Evolutionary conservation across 2,329 filamentous ascomycete species (phyloP).

Genomic region (Alternaria sp.): DNA sequence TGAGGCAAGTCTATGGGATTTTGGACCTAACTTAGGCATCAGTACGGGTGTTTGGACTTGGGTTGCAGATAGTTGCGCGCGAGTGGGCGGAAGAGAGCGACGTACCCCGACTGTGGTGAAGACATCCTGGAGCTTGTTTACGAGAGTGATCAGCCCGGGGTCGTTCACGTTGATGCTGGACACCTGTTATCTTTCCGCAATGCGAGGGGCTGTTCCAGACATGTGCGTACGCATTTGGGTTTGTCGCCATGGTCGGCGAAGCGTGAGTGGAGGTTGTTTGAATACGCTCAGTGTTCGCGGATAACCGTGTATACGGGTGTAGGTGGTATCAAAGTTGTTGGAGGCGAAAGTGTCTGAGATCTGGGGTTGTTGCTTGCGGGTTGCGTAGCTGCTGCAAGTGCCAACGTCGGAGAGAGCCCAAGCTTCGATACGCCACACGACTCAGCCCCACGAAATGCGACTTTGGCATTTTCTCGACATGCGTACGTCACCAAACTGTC

Average conservation of each 20-base stretch:
- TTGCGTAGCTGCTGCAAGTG: constrained; percentile 30
- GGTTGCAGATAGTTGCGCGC: constrained; percentile 11
- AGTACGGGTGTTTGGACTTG: constrained; percentile 31
- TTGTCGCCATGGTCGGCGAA: constrained; percentile 51
- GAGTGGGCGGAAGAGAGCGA: constrained; percentile 29
- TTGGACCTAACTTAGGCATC: constrained; percentile 72
- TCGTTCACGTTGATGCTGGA: constrained; percentile 76
- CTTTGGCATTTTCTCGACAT: neutral
- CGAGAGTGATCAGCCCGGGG: constrained; percentile 76
- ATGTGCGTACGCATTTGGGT: constrained; percentile 52
- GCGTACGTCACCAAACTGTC: constrained; percentile 14
- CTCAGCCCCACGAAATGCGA: constrained; percentile 15
- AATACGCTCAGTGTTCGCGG: constrained; percentile 6
- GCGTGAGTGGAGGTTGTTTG: constrained; percentile 9
- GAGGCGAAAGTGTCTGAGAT: constrained; percentile 31
- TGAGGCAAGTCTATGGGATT: constrained; percentile 99
- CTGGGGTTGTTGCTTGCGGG: constrained; percentile 27
- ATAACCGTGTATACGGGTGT: constrained; percentile 13
- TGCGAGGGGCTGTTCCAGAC: constrained; percentile 24
- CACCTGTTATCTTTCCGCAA: constrained; percentile 36
- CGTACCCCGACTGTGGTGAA: constrained; percentile 92
- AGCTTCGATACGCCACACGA: constrained; percentile 22
- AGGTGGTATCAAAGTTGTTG: constrained; percentile 22
- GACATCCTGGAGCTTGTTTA: constrained; percentile 99
- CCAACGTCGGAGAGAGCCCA: constrained; percentile 20